Conservation (phyloP, 2,329 filamentous ascomycete genomes). For the Trichoderma citrinoviride region DNA sequence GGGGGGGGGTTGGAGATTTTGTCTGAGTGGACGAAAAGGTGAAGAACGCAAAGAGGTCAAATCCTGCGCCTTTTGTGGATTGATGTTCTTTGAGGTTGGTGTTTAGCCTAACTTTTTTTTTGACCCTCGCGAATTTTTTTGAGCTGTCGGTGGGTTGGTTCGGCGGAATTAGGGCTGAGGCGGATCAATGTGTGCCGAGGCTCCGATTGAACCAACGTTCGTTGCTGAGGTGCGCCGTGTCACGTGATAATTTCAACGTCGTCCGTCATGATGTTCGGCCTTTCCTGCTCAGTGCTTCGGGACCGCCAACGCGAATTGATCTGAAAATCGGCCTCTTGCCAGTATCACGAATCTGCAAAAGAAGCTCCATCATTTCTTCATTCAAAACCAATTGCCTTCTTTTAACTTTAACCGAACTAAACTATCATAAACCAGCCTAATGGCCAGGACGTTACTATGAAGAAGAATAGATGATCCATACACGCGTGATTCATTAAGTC, state of each 20-base stretch:
- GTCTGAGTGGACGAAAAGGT: slow-evolving; percentile 26
- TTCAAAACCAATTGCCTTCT: slow-evolving; percentile 18
- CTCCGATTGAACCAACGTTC: background rate
- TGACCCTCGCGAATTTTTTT: no score
- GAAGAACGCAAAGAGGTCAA: slow-evolving; percentile 61
- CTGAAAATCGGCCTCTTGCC: no score
- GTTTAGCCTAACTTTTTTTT: slow-evolving; percentile 25
- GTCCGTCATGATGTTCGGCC: background rate
- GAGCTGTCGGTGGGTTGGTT: slow-evolving; percentile 29
- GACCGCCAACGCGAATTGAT: no score
- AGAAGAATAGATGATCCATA: slow-evolving; percentile 21
- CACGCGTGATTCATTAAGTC: slow-evolving; percentile 22
- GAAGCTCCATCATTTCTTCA: no score
- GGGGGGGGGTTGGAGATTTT: slow-evolving; percentile 23
- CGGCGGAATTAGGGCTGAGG: slow-evolving; percentile 36
- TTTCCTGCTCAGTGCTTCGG: background rate
- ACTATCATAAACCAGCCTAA: slow-evolving; percentile 19
- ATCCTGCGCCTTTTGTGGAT: slow-evolving; percentile 69
- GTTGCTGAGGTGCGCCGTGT: background rate
- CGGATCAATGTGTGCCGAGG: slow-evolving; percentile 26
- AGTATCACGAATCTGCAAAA: background rate
- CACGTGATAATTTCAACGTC: slow-evolving; percentile 14
- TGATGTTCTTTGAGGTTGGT: slow-evolving; percentile 20
- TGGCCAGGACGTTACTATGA: slow-evolving; percentile 14
- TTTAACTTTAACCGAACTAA: slow-evolving; percentile 18